These are phyloP conservation scores for Coemansia sp. DNA, from an alignment of 192 early-diverging fungal genomes.

Conservation along the genomic window DNA sequence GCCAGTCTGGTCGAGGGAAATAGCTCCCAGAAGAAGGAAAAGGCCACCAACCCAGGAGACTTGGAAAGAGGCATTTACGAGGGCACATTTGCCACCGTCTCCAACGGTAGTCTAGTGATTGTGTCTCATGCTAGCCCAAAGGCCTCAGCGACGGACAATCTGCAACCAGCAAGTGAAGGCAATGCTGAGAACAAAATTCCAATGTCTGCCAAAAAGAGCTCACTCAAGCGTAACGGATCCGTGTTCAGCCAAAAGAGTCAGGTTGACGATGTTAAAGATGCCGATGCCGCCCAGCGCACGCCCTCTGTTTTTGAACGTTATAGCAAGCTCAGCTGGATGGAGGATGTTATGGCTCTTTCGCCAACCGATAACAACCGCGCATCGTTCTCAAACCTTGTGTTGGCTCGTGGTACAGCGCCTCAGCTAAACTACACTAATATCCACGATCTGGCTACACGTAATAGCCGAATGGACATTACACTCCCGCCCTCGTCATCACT, in stretches of 20 bases:
- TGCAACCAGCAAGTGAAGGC: too few species aligned
- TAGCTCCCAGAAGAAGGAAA: neutral
- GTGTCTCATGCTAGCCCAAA: slow-evolving; percentile 1
- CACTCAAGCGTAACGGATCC: slow-evolving; percentile 1
- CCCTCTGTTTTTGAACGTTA: slow-evolving; percentile 35
- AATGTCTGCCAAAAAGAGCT: neutral
- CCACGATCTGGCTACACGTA: slow-evolving; percentile 44
- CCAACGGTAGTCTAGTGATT: slow-evolving; percentile 1
- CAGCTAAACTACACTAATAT: slow-evolving; percentile 22
- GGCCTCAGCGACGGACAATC: neutral
- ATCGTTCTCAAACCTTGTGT: slow-evolving; percentile 25
- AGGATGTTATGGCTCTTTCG: slow-evolving; percentile 46
- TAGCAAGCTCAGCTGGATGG: slow-evolving; percentile 48
- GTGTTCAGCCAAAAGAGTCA: neutral
- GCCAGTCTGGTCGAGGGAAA: neutral
- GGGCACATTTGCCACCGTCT: neutral
- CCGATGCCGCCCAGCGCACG: slow-evolving; percentile 4
- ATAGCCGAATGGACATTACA: slow-evolving; percentile 26
- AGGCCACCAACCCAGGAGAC: neutral
- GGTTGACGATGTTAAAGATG: neutral
- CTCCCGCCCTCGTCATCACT: slow-evolving; percentile 8
- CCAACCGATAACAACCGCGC: slow-evolving; percentile 37
- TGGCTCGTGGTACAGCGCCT: neutral
- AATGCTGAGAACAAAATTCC: neutral
- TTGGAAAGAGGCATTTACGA: slow-evolving; percentile 6